phyloP scores from a whole-genome alignment of 2,329 filamentous ascomycete species.

The Knufia petricola region DNA sequence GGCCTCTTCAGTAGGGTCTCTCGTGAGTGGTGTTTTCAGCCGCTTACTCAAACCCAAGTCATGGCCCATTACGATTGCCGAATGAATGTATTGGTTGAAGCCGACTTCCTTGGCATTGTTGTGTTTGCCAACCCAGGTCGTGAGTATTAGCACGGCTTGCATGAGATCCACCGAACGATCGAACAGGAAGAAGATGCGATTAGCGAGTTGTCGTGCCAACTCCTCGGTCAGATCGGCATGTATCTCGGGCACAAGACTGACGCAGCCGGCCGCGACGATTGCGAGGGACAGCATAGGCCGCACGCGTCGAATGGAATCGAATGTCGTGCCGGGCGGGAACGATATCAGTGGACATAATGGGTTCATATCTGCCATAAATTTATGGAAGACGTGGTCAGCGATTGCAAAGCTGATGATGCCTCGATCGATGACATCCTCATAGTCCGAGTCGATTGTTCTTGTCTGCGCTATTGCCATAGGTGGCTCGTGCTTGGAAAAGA shows the following conservation, averaged over 20 bases:
- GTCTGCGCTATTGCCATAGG: neutral
- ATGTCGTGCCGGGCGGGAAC: constrained; percentile 44
- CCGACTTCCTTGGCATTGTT: constrained; percentile 75
- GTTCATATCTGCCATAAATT: constrained; percentile 45
- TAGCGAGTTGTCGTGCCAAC: constrained; percentile 61
- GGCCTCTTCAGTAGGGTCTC: constrained; percentile 39
- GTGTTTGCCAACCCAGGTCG: constrained; percentile 75
- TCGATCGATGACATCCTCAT: constrained; percentile 40
- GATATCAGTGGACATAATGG: constrained; percentile 49
- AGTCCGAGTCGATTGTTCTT: constrained; percentile 12
- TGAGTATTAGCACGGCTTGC: constrained; percentile 62
- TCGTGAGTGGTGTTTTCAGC: constrained; percentile 30
- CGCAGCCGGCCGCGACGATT: constrained; percentile 46
- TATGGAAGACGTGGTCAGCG: constrained; percentile 45
- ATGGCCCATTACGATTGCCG: constrained; percentile 69
- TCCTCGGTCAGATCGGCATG: constrained; percentile 58
- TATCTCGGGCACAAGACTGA: constrained; percentile 39
- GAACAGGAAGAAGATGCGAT: constrained; percentile 62
- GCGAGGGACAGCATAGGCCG: constrained; percentile 52
- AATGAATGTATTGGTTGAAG: constrained; percentile 77
- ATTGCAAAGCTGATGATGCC: constrained; percentile 42
- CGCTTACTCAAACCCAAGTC: constrained; percentile 66
- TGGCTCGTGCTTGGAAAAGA: constrained; percentile 1
- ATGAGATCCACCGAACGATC: constrained; percentile 78
- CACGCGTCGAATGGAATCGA: constrained; percentile 43